Percentiles rank a stretch among this genome's conserved stretches.
phyloP scores from a whole-genome alignment of 108 stramenopile species.

The Cyclotella choctawhatcheeana region DNA sequence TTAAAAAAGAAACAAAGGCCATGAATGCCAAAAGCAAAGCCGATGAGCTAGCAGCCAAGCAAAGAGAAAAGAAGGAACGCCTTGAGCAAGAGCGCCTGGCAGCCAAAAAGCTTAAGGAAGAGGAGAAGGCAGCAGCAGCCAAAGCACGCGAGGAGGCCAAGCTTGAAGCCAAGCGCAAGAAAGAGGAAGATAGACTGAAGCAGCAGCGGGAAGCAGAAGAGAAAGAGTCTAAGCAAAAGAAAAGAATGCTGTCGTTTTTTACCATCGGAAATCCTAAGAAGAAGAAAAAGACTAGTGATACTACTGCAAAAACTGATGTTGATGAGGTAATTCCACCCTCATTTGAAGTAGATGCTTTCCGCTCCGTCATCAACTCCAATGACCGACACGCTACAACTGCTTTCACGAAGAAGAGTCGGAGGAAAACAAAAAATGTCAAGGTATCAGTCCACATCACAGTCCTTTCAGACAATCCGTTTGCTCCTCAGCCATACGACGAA shows the following conservation, averaged over 20 bases:
- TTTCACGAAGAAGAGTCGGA: slow-evolving; percentile 12
- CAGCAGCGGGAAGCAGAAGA: slow-evolving; percentile 32
- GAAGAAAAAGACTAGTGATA: slow-evolving; percentile 18
- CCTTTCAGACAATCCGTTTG: slow-evolving; percentile 58
- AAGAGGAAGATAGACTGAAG: not conserved
- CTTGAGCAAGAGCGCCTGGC: slow-evolving; percentile 26
- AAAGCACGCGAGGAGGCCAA: slow-evolving; percentile 53
- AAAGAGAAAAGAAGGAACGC: slow-evolving; percentile 28
- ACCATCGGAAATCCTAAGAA: slow-evolving; percentile 35
- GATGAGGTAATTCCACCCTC: slow-evolving; percentile 3
- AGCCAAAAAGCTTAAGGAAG: slow-evolving; percentile 55
- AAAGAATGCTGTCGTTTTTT: slow-evolving; percentile 74
- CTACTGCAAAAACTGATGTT: not conserved
- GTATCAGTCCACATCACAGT: slow-evolving; percentile 51
- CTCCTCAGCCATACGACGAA: slow-evolving; percentile 77
- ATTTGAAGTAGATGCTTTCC: slow-evolving; percentile 62
- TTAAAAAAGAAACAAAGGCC: slow-evolving; percentile 54
- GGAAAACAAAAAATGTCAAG: slow-evolving; percentile 36
- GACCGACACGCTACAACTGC: slow-evolving; percentile 16
- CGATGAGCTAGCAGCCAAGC: slow-evolving; percentile 47
- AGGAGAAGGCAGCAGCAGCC: slow-evolving; percentile 48
- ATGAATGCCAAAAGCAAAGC: slow-evolving; percentile 36
- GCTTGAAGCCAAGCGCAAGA: slow-evolving; percentile 46
- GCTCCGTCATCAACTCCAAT: slow-evolving; percentile 41
- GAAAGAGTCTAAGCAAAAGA: slow-evolving; percentile 66